Evolutionary conservation across 306 rosid genomes (phyloP), one percentile per base, ranked within the genome.

Genomic region (Inga oerstediana): DNA sequence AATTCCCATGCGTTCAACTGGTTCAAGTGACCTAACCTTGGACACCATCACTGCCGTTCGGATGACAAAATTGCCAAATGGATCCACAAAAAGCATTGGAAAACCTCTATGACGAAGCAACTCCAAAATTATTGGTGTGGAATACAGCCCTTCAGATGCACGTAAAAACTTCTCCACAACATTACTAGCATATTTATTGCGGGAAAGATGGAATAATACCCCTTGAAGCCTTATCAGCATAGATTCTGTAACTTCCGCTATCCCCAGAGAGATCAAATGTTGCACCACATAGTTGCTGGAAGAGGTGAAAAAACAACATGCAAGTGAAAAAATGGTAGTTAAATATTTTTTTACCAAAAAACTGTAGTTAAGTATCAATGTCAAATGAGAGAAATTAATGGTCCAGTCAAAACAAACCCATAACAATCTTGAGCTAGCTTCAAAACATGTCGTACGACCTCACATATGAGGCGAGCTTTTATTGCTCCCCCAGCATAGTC

Each of bases 281-380:
- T 93, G 98, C 79, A 91, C 79, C 70, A 93, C 98, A 54, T 91
- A 93, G 89, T 93, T 93, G 56, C 98, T 93, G 88, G 54, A 48
- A 82, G 48, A 69, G 11, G 0, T 54, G 22, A 32, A 74, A 80
- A 68, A 82, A 72, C 74, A 73, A 59, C 43, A 78, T 54, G 48
- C 32, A 61, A 68, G 15, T 77, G 75, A 73, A 58, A 10, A 46
- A 20, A 79, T 75, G 34, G 74, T 39, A 75, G 74, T 64, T 56
- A 48, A 82, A 75, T 52, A 30, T 39, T 27, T 61, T 61, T 24
- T 10, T 61, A 61, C 5, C 65, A 11, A 61, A 9, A 24, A 59
- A 27, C 69, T 37, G 66, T 24, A 78, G 74, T 70, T 45, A 48
- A 81, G 65, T 46, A 35, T 39, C 37, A 73, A 44, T 19, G 66